phyloP scores from a whole-genome alignment of 2,329 filamentous ascomycete species.

The Aspergillus piperis region DNA sequence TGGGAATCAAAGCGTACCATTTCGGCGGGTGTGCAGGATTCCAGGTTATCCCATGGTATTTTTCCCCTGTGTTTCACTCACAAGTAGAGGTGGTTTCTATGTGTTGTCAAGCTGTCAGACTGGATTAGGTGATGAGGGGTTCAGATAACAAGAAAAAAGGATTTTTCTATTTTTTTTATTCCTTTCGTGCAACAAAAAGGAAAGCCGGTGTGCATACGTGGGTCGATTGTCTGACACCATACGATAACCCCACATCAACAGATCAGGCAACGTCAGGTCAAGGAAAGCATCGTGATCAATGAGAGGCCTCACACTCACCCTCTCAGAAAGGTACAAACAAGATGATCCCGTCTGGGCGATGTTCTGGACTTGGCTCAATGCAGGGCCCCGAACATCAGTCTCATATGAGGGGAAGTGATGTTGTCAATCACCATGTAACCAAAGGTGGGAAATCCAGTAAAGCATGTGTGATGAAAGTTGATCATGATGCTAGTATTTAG shows the following conservation, averaged over 20 bases:
- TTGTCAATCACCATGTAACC: not conserved
- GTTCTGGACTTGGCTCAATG: conserved; percentile 10
- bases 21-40: not conserved
- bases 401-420: not conserved
- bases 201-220: not conserved
- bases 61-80: too few relatives aligned
- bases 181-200: not conserved
- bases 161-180: not conserved
- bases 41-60: not conserved
- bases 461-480: not conserved
- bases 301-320: not conserved
- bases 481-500: not conserved
- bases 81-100: not conserved
- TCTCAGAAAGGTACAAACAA: not conserved
- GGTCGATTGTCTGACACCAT: conserved; percentile 1
- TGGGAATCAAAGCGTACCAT: not conserved
- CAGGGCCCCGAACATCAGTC: not conserved
- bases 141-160: not conserved
- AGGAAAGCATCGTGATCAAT: not conserved
- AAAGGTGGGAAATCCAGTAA: not conserved
- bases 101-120: not conserved
- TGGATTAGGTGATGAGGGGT: not conserved
- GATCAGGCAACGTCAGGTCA: conserved; percentile 12
- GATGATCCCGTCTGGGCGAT: not conserved
- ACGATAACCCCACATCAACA: conserved; percentile 10